These are phyloP conservation scores for Globisporangium apiculatum DNA, from an alignment of 352 stramenopile species.

Conservation along the genomic window DNA sequence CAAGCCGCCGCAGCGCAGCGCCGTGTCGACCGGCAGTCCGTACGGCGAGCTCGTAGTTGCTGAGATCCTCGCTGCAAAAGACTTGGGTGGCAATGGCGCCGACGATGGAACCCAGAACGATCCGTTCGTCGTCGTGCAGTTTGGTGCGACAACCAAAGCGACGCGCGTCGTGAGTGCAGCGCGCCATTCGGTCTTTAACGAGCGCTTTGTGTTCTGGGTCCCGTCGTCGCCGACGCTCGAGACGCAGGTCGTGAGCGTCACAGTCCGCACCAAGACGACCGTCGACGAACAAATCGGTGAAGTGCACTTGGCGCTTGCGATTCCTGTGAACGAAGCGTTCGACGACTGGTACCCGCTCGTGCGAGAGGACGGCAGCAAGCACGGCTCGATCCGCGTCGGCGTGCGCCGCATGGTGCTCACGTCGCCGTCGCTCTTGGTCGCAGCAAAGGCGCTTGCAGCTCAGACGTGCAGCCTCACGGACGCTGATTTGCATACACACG, in stretches of 20 bases:
- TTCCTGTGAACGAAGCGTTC: constrained; percentile 62
- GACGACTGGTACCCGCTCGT: constrained; percentile 67
- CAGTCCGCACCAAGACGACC: constrained; percentile 36
- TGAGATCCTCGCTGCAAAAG: constrained; percentile 48
- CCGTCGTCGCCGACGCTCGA: constrained; percentile 38
- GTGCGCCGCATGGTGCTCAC: constrained; percentile 55
- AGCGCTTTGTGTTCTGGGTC: constrained; percentile 71
- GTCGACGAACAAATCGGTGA: constrained; percentile 56
- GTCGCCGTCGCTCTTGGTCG: constrained; percentile 37
- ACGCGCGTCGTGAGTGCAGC: constrained; percentile 21
- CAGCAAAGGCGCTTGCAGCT: constrained; percentile 32
- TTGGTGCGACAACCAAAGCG: constrained; percentile 28
- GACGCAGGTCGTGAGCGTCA: constrained; percentile 33
- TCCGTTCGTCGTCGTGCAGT: constrained; percentile 35
- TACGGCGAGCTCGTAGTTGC: constrained; percentile 66
- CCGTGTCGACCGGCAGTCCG: constrained; percentile 31
- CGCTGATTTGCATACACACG: constrained; percentile 31
- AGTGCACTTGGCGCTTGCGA: constrained; percentile 56
- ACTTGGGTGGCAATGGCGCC: constrained; percentile 29
- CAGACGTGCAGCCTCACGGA: constrained; percentile 38
- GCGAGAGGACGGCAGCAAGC: constrained; percentile 46
- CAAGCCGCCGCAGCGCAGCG: constrained; percentile 11
- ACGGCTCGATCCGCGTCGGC: constrained; percentile 36
- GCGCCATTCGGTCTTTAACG: constrained; percentile 40
- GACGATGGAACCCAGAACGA: constrained; percentile 33